A percentile compares a stretch with the other conserved stretches of the same genome.
phyloP scores from a whole-genome alignment of 805 yeast genomes.

The Saccharomycopsis sp. region DNA sequence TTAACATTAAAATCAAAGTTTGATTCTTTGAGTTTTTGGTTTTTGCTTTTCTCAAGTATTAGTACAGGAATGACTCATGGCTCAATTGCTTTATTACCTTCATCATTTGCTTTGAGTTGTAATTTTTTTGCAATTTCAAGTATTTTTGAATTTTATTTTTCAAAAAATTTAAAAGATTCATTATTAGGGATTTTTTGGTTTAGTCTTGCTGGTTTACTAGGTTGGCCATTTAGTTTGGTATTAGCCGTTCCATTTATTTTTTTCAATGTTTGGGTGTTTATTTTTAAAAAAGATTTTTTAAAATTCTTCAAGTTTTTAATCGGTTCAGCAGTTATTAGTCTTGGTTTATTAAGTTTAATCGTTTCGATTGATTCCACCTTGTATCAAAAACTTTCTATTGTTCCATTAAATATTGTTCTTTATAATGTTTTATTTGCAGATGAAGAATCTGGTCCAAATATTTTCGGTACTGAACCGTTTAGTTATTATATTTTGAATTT shows the following conservation, averaged over 20 bases:
- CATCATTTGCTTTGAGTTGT: conserved; percentile 60
- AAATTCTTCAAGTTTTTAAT: conserved; percentile 19
- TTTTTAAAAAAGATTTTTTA: not conserved
- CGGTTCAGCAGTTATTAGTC: conserved; percentile 19
- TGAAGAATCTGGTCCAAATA: conserved; percentile 71
- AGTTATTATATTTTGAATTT: conserved; percentile 61
- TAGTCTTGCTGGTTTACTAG: conserved; percentile 63
- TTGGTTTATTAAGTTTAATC: conserved; percentile 23
- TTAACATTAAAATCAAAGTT: conserved; percentile 27
- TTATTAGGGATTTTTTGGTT: conserved; percentile 20
- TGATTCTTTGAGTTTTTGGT: conserved; percentile 44
- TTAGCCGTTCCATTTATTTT: conserved; percentile 50
- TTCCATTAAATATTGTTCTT: conserved; percentile 71
- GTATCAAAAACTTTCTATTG: conserved; percentile 51
- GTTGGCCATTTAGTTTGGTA: conserved; percentile 84
- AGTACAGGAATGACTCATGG: conserved; percentile 87
- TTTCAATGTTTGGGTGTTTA: conserved; percentile 24
- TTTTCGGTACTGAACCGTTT: conserved; percentile 81
- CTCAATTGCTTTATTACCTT: conserved; percentile 75
- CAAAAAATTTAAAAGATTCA: not conserved
- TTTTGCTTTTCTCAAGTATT: conserved; percentile 47
- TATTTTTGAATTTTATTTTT: conserved; percentile 26
- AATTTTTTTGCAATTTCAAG: conserved; percentile 34
- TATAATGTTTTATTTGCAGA: conserved; percentile 69
- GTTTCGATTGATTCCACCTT: conserved; percentile 46